These are phyloP conservation scores for Cercospora canescens DNA, from an alignment of 2,329 filamentous ascomycete species.

Conservation along the genomic window DNA sequence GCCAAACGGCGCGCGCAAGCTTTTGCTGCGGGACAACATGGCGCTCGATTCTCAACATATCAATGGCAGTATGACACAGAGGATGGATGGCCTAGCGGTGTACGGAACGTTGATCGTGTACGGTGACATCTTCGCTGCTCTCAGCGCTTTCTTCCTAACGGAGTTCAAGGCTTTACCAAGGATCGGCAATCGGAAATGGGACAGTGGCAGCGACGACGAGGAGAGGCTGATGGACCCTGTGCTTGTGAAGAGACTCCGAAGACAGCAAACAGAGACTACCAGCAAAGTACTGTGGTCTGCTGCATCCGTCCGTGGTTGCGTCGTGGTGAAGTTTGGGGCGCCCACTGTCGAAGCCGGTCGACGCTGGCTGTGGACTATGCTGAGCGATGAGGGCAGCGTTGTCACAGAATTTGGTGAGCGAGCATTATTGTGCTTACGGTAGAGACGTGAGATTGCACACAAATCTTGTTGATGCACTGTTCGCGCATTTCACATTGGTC, in stretches of 20 bases:
- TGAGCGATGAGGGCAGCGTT: conserved; percentile 73
- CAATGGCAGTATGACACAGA: conserved; percentile 39
- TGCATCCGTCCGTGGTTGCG: conserved; percentile 76
- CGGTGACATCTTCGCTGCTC: conserved; percentile 65
- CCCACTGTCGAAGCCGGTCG: conserved; percentile 77
- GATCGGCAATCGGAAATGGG: conserved; percentile 79
- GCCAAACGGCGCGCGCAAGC: conserved; percentile 45
- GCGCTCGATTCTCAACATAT: conserved; percentile 55
- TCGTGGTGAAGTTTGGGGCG: conserved; percentile 89
- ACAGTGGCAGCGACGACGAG: conserved; percentile 38
- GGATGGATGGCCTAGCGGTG: conserved; percentile 74
- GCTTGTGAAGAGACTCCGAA: conserved; percentile 35
- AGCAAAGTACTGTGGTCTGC: conserved; percentile 77
- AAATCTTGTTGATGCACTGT: not conserved
- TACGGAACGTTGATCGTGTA: conserved; percentile 84
- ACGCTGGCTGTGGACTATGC: conserved; percentile 75
- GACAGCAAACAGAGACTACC: conserved; percentile 57
- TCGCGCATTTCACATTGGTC: not conserved
- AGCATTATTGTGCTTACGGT: conserved; percentile 65
- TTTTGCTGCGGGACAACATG: conserved; percentile 84
- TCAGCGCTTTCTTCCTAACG: conserved; percentile 73
- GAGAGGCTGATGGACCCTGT: conserved; percentile 46
- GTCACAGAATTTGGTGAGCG: conserved; percentile 73
- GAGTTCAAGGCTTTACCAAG: conserved; percentile 79
- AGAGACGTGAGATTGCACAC: not conserved